These are phyloP conservation scores for Exophiala alcalophila DNA, from an alignment of 2,329 filamentous ascomycete genomes.

Conservation along the genomic window DNA sequence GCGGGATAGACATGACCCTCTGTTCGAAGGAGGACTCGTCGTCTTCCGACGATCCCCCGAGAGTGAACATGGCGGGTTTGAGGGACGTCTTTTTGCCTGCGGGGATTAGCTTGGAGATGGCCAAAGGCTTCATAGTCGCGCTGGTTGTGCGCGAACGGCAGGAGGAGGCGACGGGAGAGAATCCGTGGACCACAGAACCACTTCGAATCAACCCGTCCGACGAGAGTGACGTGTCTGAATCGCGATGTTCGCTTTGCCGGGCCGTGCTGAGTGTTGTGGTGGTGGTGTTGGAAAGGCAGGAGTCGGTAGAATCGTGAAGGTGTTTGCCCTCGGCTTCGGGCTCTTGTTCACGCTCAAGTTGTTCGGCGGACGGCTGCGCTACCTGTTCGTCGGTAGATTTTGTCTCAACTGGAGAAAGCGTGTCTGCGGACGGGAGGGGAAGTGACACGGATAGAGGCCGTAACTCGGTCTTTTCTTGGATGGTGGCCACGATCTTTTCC, in stretches of 20 bases:
- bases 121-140: slow-evolving; percentile 3
- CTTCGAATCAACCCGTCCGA: slow-evolving; percentile 56
- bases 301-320: slow-evolving; percentile 52
- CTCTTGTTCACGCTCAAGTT: slow-evolving; percentile 42
- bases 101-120: slow-evolving; percentile 15
- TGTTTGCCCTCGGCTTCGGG: slow-evolving; percentile 40
- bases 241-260: slow-evolving; percentile 46
- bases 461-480: slow-evolving; percentile 76
- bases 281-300: slow-evolving; percentile 58
- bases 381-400: slow-evolving; percentile 43
- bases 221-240: slow-evolving; percentile 62
- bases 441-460: slow-evolving; percentile 53
- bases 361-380: slow-evolving; percentile 17
- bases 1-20: slow-evolving; percentile 50
- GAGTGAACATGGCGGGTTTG: slow-evolving; percentile 63
- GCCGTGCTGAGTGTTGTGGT: slow-evolving; percentile 50
- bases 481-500: slow-evolving; percentile 90
- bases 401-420: slow-evolving; percentile 38
- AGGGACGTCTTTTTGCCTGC: slow-evolving; percentile 10
- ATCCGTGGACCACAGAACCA: slow-evolving; percentile 77
- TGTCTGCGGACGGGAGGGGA: no score
- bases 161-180: slow-evolving; percentile 70
- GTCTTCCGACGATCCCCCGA: slow-evolving; percentile 83
- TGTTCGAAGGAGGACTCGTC: slow-evolving; percentile 73
- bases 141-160: slow-evolving; percentile 53